Conservation (phyloP, 306 rosid genomes). For the Vicia villosa region DNA sequence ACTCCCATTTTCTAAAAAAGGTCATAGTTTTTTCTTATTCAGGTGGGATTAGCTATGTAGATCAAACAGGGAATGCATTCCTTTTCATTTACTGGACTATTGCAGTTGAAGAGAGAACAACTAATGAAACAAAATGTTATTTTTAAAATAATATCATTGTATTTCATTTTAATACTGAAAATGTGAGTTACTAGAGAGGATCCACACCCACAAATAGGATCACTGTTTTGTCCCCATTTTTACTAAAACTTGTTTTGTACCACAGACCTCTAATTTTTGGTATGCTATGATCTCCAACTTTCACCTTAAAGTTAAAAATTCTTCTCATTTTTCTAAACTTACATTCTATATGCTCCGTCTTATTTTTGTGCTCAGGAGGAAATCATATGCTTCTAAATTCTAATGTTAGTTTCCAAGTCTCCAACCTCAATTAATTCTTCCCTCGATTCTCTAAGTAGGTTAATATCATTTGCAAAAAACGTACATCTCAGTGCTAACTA, state of each 20-base stretch:
- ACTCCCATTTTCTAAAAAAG: background rate
- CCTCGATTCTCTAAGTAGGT: too few relatives aligned
- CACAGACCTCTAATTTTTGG: background rate
- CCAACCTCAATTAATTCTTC: too few relatives aligned
- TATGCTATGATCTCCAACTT: too few relatives aligned
- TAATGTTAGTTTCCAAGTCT: too few relatives aligned
- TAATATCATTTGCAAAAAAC: too few relatives aligned
- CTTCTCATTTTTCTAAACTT: too few relatives aligned
- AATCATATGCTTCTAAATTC: too few relatives aligned
- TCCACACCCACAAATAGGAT: background rate
- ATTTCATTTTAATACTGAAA: background rate
- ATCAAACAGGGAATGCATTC: background rate
- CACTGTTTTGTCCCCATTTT: background rate
- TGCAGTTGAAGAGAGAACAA: background rate
- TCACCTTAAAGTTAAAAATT: too few relatives aligned
- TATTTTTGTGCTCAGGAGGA: too few relatives aligned
- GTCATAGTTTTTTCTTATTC: background rate
- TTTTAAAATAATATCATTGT: background rate
- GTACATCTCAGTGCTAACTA: too few relatives aligned
- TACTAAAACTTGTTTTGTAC: background rate
- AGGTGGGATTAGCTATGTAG: background rate
- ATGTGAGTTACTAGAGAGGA: background rate
- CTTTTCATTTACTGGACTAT: background rate
- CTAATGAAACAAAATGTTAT: background rate
- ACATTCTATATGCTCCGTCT: too few relatives aligned